Evolutionary conservation across 1,284 basidiomycete species (phyloP).

Genomic region (Gymnopus androsaceus): DNA sequence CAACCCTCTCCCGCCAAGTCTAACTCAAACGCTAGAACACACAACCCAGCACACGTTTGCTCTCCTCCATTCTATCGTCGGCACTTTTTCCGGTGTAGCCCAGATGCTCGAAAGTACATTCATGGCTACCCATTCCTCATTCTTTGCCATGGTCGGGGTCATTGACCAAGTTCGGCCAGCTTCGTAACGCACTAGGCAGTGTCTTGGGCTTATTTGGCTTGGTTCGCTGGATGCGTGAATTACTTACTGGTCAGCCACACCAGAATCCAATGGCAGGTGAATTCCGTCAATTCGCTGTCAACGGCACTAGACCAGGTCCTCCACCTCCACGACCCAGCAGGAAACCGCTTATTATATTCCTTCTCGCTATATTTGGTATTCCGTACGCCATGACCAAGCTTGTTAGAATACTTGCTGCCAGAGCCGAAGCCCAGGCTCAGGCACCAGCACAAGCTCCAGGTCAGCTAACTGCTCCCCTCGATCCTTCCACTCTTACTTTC

Average conservation of each 20-base stretch:
- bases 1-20: slow-evolving; percentile 51
- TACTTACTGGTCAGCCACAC: slow-evolving; percentile 52
- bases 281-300: slow-evolving; percentile 69
- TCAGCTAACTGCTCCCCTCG: slow-evolving; percentile 50
- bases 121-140: slow-evolving; percentile 97
- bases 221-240: slow-evolving; percentile 77
- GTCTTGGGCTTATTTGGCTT: slow-evolving; percentile 92
- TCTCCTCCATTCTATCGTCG: slow-evolving; percentile 92
- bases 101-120: slow-evolving; percentile 99
- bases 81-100: slow-evolving; percentile 93
- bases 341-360: slow-evolving; percentile 93
- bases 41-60: slow-evolving; percentile 93
- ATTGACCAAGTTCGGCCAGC: slow-evolving; percentile 90
- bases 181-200: slow-evolving; percentile 91
- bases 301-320: slow-evolving; percentile 50
- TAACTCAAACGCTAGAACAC: slow-evolving; percentile 86
- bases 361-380: slow-evolving; percentile 93
- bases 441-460: slow-evolving; percentile 23
- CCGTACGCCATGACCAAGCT: slow-evolving; percentile 95
- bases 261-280: slow-evolving; percentile 50
- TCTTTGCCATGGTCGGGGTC: slow-evolving; percentile 99
- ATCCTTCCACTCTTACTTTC: slow-evolving; percentile 81
- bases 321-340: slow-evolving; percentile 64
- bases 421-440: slow-evolving; percentile 51
- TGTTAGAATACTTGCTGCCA: slow-evolving; percentile 76